Evolutionary conservation across 352 stramenopile genomes (phyloP), one percentile per base, ranked within the genome.

Genomic region (Pythium dissimile): DNA sequence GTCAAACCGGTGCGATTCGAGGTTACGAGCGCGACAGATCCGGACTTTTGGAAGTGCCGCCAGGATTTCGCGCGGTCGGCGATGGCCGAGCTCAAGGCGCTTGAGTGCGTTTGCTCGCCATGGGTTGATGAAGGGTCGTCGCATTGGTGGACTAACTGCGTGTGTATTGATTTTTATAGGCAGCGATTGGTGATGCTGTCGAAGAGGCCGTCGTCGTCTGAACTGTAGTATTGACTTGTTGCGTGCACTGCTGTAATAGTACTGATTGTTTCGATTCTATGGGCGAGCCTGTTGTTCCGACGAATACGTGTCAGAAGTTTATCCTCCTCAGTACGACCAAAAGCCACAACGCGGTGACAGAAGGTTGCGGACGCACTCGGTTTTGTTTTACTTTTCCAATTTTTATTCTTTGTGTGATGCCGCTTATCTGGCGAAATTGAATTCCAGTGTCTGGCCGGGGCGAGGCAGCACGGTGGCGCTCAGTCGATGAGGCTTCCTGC

Each of bases 41-140:
- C 72, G 30, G 66, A 53, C 28, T 80, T 75, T 46, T 80, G 72
- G 72, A 65, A 72, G 39, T 63, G 70, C 39, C 66, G 72, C 21
- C 69, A 70, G 54, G 30, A 66, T 47, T 46, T 43, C 21, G 69
- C 71, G 15, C 66, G 69, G 7, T 24, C 60, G 31, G 62, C 72
- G n/a, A 38, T 80, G 35, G 61, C 65, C 26, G 49, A 73, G 26
- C 51, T 80, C 47, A 66, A 80, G 24, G 26, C 45, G 0, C 52
- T 80, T 28, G 62, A 77, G 72, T 80, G 71, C 31, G 66, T 77
- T 27, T 12, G 18, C 7, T 18, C 10, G 10, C 1, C 23, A 30
- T 26, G 20, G 16, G 28, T 44, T 47, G 24, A 38, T 24, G 45
- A 15, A 5, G 24, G 44, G 6, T 58, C 9, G 24, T 47, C 44